phyloP scores from a whole-genome alignment of 2,329 filamentous ascomycete genomes.

The Sclerotiophoma versabilis region DNA sequence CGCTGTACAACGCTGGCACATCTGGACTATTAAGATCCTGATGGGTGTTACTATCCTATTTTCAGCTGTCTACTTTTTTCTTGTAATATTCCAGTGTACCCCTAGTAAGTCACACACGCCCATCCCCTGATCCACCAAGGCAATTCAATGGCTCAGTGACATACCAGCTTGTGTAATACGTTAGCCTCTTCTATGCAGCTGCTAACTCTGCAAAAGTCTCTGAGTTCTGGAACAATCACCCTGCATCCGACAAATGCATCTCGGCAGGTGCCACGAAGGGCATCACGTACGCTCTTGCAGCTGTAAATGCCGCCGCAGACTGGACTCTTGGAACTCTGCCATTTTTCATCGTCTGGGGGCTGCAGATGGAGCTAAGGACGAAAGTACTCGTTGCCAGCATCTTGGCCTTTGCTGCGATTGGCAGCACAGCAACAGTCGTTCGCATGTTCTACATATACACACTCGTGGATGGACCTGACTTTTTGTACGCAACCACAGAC shows the following conservation, averaged over 20 bases:
- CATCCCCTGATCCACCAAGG: background rate
- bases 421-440: slow-evolving; percentile 59
- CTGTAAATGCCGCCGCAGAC: slow-evolving; percentile 41
- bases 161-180: background rate
- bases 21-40: slow-evolving; percentile 56
- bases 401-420: slow-evolving; percentile 51
- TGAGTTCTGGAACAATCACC: slow-evolving; percentile 59
- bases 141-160: background rate
- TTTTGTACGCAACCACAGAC: slow-evolving; percentile 52
- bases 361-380: slow-evolving; percentile 62
- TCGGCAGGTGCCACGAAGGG: slow-evolving; percentile 56
- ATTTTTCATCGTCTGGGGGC: slow-evolving; percentile 61
- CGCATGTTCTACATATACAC: slow-evolving; percentile 53
- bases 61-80: slow-evolving; percentile 58
- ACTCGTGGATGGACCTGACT: slow-evolving; percentile 49
- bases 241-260: slow-evolving; percentile 52
- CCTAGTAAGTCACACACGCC: slow-evolving; percentile 40
- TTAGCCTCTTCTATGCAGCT: background rate
- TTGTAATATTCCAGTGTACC: slow-evolving; percentile 62
- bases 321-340: slow-evolving; percentile 46
- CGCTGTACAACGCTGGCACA: slow-evolving; percentile 55
- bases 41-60: slow-evolving; percentile 56
- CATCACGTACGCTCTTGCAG: slow-evolving; percentile 54
- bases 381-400: slow-evolving; percentile 62
- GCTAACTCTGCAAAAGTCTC: slow-evolving; percentile 35